Base-by-base conservation (phyloP, 2,329 filamentous ascomycete species). In the Ascochyta pisi region DNA sequence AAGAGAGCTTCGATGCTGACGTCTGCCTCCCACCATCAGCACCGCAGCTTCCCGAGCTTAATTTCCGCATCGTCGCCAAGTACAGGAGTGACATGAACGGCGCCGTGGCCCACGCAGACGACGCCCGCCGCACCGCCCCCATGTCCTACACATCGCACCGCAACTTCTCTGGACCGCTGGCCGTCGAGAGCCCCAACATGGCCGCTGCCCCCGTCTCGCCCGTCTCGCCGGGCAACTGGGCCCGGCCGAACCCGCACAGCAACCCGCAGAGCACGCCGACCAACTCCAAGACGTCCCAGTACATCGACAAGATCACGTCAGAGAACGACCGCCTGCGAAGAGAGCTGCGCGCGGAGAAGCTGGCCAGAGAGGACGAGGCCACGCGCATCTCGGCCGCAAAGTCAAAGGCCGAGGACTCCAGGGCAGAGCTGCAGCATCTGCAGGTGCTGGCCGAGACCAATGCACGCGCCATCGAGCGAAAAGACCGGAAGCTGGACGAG, bases 301-400 rank as follows among this genome's bases (percentile, higher is more conserved):
- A 74, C 60, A 94, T 95, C 74, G 91, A 95, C 76, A 86, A 87
- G 69, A 83, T 95, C 50, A 90, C 92, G 70, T 87, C 88, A 49
- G 90, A 94, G 70, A 92, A 92, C 64, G 90, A 94, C 68, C 83
- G 87, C 37, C 80, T 94, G 41, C 90, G 90, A 66, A 84, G 90
- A 48, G 90, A 94, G 61, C 68, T 81, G 39, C 75, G 74, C 29
- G 73, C 76, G 3, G 76, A 80, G 57, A 70, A 74, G 47, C 66
- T 77, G 16, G 76, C 75, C 41, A 83, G 88, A 40, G 89, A 92
- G 55, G 90, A 92, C 67, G 83, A 88, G n/a, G 85, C 86, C 64
- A 86, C 89, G 70, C 83, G 85, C 4, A 83, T 88, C 10, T 86
- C 85, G 58, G 81, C 90, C 61, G 78, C 89, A 42, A 87, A 90